A percentile compares a stretch with the other conserved stretches of the same genome.
Evolutionary conservation across 352 stramenopile genomes (phyloP).

Genomic region (Bremia lactucae): DNA sequence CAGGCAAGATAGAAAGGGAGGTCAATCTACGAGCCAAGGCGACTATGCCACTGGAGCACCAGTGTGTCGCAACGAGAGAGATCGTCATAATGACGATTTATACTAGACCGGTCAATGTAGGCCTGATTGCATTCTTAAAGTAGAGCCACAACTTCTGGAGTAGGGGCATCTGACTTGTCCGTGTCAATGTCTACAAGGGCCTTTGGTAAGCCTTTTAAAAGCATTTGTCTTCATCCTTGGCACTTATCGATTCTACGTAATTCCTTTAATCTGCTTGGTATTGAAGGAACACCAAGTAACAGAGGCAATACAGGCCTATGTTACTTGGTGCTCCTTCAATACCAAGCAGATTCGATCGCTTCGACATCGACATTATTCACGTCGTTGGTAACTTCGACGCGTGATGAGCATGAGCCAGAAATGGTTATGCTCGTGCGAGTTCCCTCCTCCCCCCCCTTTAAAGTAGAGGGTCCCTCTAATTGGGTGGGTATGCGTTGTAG

Average conservation of each 20-base stretch:
- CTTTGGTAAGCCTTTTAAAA: constrained; percentile 19
- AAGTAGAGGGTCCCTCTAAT: too few relatives aligned
- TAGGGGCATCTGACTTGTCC: constrained; percentile 41
- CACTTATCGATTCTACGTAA: constrained; percentile 17
- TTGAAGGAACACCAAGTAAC: constrained; percentile 2
- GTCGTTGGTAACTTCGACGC: too few relatives aligned
- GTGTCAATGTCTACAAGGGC: constrained; percentile 18
- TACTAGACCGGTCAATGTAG: constrained; percentile 79
- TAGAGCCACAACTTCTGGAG: constrained; percentile 54
- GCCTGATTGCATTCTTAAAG: constrained; percentile 89
- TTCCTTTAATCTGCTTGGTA: constrained; percentile 13
- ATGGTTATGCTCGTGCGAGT: too few relatives aligned
- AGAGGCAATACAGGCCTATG: neutral
- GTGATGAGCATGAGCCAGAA: too few relatives aligned
- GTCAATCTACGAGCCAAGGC: too few relatives aligned
- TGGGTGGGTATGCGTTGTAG: too few relatives aligned
- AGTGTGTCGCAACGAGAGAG: constrained; percentile 93
- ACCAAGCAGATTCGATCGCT: too few relatives aligned
- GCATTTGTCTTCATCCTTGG: constrained; percentile 30
- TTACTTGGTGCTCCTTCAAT: too few relatives aligned
- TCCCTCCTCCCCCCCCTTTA: too few relatives aligned
- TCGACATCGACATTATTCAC: too few relatives aligned
- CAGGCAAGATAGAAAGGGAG: too few relatives aligned
- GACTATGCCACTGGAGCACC: constrained; percentile 89
- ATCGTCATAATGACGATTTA: constrained; percentile 71